Conservation (phyloP, 352 stramenopile genomes). For the Globisporangium paddicum region DNA sequence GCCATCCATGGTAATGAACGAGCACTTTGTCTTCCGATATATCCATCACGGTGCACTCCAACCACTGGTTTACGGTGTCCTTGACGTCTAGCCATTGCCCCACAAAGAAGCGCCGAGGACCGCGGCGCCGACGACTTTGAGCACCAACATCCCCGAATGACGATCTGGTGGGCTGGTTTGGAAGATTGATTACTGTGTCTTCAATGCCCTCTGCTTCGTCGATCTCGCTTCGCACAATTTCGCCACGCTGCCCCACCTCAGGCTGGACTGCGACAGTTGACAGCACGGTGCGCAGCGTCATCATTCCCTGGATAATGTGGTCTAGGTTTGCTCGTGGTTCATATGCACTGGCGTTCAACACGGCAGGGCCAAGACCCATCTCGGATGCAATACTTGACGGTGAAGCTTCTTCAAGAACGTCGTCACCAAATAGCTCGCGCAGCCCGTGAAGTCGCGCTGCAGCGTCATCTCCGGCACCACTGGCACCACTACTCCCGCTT, state of each 20-base stretch:
- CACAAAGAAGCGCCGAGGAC: slow-evolving; percentile 62
- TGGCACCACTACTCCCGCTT: background rate
- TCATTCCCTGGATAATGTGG: slow-evolving; percentile 46
- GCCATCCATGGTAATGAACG: slow-evolving; percentile 97
- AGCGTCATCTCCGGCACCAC: background rate
- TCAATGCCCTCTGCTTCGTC: background rate
- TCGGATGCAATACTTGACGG: slow-evolving; percentile 22
- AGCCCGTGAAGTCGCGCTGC: slow-evolving; percentile 28
- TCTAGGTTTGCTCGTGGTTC: slow-evolving; percentile 30
- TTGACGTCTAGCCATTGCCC: slow-evolving; percentile 97
- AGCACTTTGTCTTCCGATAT: slow-evolving; percentile 84
- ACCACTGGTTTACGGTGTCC: slow-evolving; percentile 98
- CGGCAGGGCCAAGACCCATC: slow-evolving; percentile 21
- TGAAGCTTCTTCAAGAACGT: slow-evolving; percentile 25
- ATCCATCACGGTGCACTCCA: slow-evolving; percentile 95
- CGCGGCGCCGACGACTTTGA: slow-evolving; percentile 16
- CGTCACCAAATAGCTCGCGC: slow-evolving; percentile 27
- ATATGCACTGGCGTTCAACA: background rate
- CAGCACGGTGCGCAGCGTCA: slow-evolving; percentile 51
- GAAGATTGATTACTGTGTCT: background rate
- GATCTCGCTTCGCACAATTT: background rate
- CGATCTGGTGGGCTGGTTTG: background rate
- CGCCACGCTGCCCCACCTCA: background rate
- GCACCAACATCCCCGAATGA: background rate
- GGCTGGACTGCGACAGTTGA: slow-evolving; percentile 24